Base-by-base conservation (phyloP, 306 rosid genomes). In the Lupinus albus region DNA sequence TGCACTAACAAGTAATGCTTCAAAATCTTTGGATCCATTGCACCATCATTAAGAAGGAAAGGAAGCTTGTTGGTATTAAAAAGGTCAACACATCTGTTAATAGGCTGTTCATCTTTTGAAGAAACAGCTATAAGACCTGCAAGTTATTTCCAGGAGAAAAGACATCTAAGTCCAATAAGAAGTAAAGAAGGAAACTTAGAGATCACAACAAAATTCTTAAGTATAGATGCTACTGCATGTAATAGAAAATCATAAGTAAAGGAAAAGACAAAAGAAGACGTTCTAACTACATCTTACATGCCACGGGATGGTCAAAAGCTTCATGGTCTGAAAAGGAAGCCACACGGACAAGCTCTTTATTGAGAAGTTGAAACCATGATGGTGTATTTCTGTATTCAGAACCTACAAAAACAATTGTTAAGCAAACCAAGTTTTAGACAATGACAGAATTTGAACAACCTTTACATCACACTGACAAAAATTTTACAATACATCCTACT, bases 291-390 rank as follows among this genome's bases (percentile, higher is more conserved):
- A 74, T 71, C 89, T 84, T 84, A 90, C 99, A 93, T 82, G 89
- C 89, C 88, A 93, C 96, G 9, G 99, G 99, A 86, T 93, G 96
- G 77, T 93, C 99, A 88, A 93, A 90, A 80, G 96, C 91, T 86
- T 93, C 99, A 41, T 93, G 99, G 66, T 93, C 99, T 47, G 97
- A 93, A 88, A 90, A 93, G 45, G 99, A 90, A 39, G 84, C 81
- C 32, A 81, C 75, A 4, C 76, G 89, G 11, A 86, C 72, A 70
- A 90, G 97, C 85, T 86, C 96, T 78, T 88, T 85, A 78, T 93
- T 93, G 73, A 93, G 86, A 80, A 82, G 71, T 70, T 85, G 90
- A 84, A 93, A 88, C 99, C 96, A 93, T 11, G 95, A 74, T 50
- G 97, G 96, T 45, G 80, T 64, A 79, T 77, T 71, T 73, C 82